phyloP scores from a whole-genome alignment of 2,329 filamentous ascomycete genomes.

The Zymoseptoria pseudotritici region DNA sequence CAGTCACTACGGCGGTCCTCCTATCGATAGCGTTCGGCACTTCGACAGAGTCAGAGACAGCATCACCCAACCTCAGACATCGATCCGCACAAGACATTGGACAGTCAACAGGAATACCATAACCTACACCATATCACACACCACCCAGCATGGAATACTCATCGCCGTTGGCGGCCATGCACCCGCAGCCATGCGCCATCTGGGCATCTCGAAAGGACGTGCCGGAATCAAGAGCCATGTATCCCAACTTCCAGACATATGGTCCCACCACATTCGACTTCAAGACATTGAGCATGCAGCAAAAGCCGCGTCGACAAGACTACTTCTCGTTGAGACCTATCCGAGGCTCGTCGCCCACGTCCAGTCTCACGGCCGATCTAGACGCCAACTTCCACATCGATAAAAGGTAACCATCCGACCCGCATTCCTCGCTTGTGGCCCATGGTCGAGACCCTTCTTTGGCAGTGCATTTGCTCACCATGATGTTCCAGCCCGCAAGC shows the following conservation, averaged over 20 bases:
- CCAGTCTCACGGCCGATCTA: slow-evolving; percentile 84
- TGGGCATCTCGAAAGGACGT: slow-evolving; percentile 53
- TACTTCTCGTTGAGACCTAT: slow-evolving; percentile 72
- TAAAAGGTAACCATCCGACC: slow-evolving; percentile 60
- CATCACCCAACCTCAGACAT: slow-evolving; percentile 4
- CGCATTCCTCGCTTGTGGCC: slow-evolving; percentile 29
- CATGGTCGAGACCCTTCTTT: background rate
- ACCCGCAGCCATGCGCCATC: slow-evolving; percentile 58
- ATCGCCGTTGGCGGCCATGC: slow-evolving; percentile 89
- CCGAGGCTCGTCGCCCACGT: slow-evolving; percentile 82
- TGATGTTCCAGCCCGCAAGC: slow-evolving; percentile 61
- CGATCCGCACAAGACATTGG: slow-evolving; percentile 2
- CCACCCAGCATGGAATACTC: slow-evolving; percentile 70
- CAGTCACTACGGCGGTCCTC: background rate
- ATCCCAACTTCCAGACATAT: slow-evolving; percentile 47
- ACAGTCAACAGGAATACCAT: background rate
- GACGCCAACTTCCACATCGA: slow-evolving; percentile 97
- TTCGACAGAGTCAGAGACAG: background rate
- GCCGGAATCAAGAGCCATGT: slow-evolving; percentile 46
- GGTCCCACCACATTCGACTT: slow-evolving; percentile 67
- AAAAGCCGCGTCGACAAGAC: slow-evolving; percentile 61
- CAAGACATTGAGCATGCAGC: slow-evolving; percentile 62
- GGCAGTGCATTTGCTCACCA: slow-evolving; percentile 30
- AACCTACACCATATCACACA: slow-evolving; percentile 8
- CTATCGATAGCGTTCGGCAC: background rate